Evolutionary conservation across 139 green algal species (phyloP).

Genomic region (Chlamydomonas eustigma): DNA sequence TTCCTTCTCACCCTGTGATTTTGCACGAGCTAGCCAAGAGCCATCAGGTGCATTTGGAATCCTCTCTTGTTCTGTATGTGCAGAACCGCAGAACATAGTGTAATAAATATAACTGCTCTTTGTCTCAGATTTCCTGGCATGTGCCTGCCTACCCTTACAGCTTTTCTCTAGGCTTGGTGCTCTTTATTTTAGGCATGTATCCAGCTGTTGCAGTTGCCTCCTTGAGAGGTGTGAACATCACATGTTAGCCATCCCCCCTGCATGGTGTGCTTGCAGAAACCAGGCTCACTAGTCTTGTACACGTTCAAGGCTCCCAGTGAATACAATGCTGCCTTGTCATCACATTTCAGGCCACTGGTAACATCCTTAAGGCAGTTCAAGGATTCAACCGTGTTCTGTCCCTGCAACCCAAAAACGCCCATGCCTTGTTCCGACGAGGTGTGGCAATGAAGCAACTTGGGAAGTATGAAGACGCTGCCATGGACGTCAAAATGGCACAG

Average conservation of each 20-base stretch:
- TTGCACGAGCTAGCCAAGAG: constrained; percentile 44
- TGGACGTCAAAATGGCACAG: constrained; percentile 28
- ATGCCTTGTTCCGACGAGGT: constrained; percentile 34
- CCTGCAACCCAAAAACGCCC: constrained; percentile 38
- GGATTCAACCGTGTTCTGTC: constrained; percentile 33
- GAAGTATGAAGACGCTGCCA: constrained; percentile 28
- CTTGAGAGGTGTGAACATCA: too few relatives aligned
- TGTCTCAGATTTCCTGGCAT: background rate
- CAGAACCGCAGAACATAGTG: background rate
- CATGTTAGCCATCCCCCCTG: too few relatives aligned
- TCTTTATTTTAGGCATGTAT: background rate
- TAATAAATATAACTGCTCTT: background rate
- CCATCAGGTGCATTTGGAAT: too few relatives aligned
- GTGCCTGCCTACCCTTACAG: background rate
- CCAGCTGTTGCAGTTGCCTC: constrained; percentile 22
- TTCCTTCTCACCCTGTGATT: constrained; percentile 31
- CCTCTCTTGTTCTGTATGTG: too few relatives aligned
- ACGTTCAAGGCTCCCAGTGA: too few relatives aligned
- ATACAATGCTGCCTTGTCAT: too few relatives aligned
- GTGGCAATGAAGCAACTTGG: constrained; percentile 15
- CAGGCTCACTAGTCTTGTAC: too few relatives aligned
- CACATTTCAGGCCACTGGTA: constrained; percentile 3
- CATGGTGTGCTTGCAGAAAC: too few relatives aligned
- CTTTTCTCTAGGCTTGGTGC: background rate
- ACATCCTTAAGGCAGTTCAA: constrained; percentile 6